Evolutionary conservation across 805 yeast genomes (phyloP).

Genomic region (Candida alai): DNA sequence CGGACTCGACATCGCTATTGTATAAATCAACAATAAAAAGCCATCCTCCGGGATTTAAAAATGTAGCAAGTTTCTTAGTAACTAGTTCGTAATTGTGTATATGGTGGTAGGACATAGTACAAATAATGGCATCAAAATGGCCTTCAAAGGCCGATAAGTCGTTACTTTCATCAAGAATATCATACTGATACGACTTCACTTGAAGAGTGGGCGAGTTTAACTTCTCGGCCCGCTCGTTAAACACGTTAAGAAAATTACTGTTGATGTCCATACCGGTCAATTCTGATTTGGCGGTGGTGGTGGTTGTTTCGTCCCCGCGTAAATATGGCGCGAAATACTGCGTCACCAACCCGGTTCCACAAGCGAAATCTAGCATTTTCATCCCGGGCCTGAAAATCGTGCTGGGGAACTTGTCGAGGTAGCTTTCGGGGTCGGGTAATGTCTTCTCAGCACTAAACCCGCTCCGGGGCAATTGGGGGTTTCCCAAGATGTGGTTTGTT

Average conservation of each 20-base stretch:
- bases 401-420: slow-evolving; percentile 8
- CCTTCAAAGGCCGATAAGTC: slow-evolving; percentile 11
- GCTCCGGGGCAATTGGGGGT: slow-evolving; percentile 10
- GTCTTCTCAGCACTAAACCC: slow-evolving; percentile 10
- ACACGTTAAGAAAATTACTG: slow-evolving; percentile 16
- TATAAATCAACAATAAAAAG: slow-evolving; percentile 37
- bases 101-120: slow-evolving; percentile 40
- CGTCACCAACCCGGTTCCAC: slow-evolving; percentile 40
- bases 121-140: slow-evolving; percentile 29
- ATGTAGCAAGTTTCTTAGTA: slow-evolving; percentile 26
- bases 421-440: slow-evolving; percentile 13
- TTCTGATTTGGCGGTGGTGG: too few relatives aligned
- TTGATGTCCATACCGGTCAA: slow-evolving; percentile 38
- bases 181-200: slow-evolving; percentile 17
- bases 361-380: slow-evolving; percentile 38
- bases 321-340: slow-evolving; percentile 28
- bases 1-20: slow-evolving; percentile 27
- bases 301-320: slow-evolving; percentile 4
- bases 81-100: slow-evolving; percentile 27
- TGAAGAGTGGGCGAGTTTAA: slow-evolving; percentile 3
- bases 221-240: slow-evolving; percentile 11
- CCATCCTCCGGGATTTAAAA: slow-evolving; percentile 32
- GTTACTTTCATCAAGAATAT: slow-evolving; percentile 20
- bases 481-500: slow-evolving; percentile 12
- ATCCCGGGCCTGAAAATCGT: slow-evolving; percentile 18